Conservation (phyloP, 768 basidiomycete genomes). For the Rhodocollybia butyracea region DNA sequence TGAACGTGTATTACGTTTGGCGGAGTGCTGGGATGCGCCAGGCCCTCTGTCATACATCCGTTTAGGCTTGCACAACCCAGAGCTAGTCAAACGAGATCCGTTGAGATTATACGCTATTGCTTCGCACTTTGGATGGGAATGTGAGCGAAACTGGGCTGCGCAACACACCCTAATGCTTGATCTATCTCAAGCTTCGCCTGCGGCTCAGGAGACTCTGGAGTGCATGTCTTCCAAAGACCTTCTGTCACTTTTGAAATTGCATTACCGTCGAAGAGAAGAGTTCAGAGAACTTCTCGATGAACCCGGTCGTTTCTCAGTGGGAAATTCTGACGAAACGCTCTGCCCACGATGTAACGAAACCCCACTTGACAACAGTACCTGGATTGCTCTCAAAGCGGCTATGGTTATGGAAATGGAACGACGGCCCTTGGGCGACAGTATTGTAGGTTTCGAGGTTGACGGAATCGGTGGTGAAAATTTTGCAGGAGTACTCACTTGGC, state of each 20-base stretch:
- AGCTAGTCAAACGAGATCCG: slow-evolving; percentile 41
- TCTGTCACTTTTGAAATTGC: slow-evolving; percentile 54
- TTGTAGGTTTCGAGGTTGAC: slow-evolving; percentile 2
- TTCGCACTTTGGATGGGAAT: slow-evolving; percentile 59
- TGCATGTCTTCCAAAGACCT: slow-evolving; percentile 51
- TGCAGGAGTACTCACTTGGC: slow-evolving; percentile 51
- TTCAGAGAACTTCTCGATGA: slow-evolving; percentile 52
- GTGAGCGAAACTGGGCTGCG: slow-evolving; percentile 55
- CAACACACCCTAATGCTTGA: slow-evolving; percentile 54
- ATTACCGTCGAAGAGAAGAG: slow-evolving; percentile 47
- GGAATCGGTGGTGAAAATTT: slow-evolving; percentile 17
- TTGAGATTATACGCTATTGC: slow-evolving; percentile 54
- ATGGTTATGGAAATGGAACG: slow-evolving; percentile 57
- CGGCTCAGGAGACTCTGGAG: slow-evolving; percentile 28
- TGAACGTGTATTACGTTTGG: slow-evolving; percentile 53
- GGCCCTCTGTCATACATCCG: slow-evolving; percentile 58
- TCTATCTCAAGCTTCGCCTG: slow-evolving; percentile 33
- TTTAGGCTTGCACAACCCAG: slow-evolving; percentile 43
- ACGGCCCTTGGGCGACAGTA: slow-evolving; percentile 54
- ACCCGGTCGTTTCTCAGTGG: slow-evolving; percentile 55
- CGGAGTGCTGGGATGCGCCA: slow-evolving; percentile 71
- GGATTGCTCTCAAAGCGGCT: slow-evolving; percentile 58
- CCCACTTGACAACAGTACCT: slow-evolving; percentile 53
- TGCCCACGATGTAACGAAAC: slow-evolving; percentile 55
- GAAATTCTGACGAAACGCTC: slow-evolving; percentile 39